Base-by-base conservation (phyloP, 2,329 filamentous ascomycete genomes). In the Penicillium rolfsii region DNA sequence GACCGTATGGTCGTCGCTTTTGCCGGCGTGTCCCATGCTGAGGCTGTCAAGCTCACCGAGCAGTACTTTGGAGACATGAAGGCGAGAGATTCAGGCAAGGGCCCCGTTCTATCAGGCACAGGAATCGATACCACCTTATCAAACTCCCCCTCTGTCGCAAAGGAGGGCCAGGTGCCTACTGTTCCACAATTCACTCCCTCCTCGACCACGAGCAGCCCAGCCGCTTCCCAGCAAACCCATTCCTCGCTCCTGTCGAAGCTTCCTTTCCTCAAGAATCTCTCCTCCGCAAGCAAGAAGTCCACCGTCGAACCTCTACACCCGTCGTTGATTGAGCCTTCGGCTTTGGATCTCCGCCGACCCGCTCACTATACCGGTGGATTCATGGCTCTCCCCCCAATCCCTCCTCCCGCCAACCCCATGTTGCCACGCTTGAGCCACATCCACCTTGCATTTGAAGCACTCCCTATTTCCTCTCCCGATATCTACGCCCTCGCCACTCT, bases 401-500 rank as follows among this genome's bases (percentile, higher is more conserved):
- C 92, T 3, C 89, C 90, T 0, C 91, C 91, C 0, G 80, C 85
- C 1, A 93, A 91, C 77, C 91, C 92, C 28, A 88, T 89, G 72
- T 83, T 91, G 59, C 92, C 91, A 33, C 86, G 88, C 57, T 88
- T 97, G 68, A 96, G 91, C 22, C 91, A 99, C 78, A 93, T 99
- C 70, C 93, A 98, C 80, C 85, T 99, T 67, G 93, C 93, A 60
- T 98, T 99, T 71, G 95, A 99, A 81, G 93, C 93, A 28, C 86
- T 97, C 1, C 92, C 94, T 55, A 95, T 99, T 73, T 88, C 87
- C 24, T 94, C 91, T 2, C 88, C 91, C 12, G 94, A 98, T 75
- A 97, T 99, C 71, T 99, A 98, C 80, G 93, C 95, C 19, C 88
- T 98, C 48, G 95, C 95, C 6, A 97, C 94, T 0, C 84, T 99